Evolutionary conservation across 1,284 basidiomycete species (phyloP).

Genomic region (Sanghuangporus baumii): DNA sequence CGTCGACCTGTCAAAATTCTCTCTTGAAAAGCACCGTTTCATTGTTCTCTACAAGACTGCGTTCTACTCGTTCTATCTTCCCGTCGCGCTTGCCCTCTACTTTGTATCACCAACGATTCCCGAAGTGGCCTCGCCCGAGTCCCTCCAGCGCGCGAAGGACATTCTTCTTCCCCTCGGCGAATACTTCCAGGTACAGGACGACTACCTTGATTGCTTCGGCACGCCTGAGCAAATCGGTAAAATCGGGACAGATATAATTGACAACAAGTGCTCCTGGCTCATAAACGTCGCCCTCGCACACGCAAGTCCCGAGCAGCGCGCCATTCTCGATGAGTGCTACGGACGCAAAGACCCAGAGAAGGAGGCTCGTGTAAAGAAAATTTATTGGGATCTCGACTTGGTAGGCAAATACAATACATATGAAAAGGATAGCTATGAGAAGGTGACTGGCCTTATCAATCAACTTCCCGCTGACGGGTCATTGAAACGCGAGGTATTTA

Average conservation of each 20-base stretch:
- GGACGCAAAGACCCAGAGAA: conserved; percentile 70
- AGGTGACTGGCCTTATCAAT: conserved; percentile 63
- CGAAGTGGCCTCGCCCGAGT: conserved; percentile 60
- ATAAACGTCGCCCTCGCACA: conserved; percentile 82
- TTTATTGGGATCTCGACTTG: conserved; percentile 74
- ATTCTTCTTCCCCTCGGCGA: conserved; percentile 94
- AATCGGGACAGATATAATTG: conserved; percentile 95
- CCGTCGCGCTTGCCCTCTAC: conserved; percentile 92
- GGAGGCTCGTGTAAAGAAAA: conserved; percentile 68
- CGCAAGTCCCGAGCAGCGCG: conserved; percentile 50
- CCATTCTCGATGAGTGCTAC: conserved; percentile 75
- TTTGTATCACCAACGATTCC: conserved; percentile 40
- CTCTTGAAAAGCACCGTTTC: conserved; percentile 75
- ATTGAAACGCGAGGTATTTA: conserved; percentile 79
- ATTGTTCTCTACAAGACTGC: conserved; percentile 99
- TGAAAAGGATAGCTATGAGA: conserved; percentile 71
- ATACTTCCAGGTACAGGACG: conserved; percentile 99
- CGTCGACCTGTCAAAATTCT: conserved; percentile 88
- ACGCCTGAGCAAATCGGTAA: conserved; percentile 93
- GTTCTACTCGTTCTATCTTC: conserved; percentile 98
- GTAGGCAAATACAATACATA: conserved; percentile 68
- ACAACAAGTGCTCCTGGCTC: conserved; percentile 99
- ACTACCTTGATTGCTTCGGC: conserved; percentile 92
- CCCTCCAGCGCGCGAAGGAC: conserved; percentile 76
- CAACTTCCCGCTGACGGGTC: conserved; percentile 53